These are phyloP conservation scores for Aspergillus brunneoviolaceus DNA, from an alignment of 2,329 filamentous ascomycete genomes.

Conservation along the genomic window DNA sequence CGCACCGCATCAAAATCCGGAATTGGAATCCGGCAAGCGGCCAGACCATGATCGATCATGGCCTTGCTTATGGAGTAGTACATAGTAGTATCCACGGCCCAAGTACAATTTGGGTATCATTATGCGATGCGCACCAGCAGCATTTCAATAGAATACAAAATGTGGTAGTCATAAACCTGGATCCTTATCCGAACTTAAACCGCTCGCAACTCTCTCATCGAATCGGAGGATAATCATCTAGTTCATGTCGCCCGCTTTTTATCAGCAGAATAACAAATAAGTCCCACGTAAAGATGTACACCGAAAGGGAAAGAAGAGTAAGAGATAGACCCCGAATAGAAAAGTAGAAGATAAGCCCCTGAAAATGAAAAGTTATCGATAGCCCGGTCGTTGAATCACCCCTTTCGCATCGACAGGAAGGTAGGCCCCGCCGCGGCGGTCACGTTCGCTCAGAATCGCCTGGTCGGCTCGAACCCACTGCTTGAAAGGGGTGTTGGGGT, in stretches of 20 bases:
- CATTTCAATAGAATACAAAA: too few species aligned
- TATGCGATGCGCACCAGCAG: too few species aligned
- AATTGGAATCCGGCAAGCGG: too few species aligned
- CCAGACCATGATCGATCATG: too few species aligned
- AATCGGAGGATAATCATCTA: too few species aligned
- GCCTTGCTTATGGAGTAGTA: too few species aligned
- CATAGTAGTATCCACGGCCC: too few species aligned
- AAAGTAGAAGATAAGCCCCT: background rate
- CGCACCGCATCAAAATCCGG: background rate
- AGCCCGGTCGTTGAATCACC: conserved; percentile 26
- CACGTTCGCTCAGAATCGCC: conserved; percentile 31
- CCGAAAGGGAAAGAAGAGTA: background rate
- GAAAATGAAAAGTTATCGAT: background rate
- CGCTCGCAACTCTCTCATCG: too few species aligned
- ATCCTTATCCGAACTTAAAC: too few species aligned
- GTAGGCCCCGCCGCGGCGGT: conserved; percentile 26
- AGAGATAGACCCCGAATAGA: background rate
- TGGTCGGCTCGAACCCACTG: conserved; percentile 35
- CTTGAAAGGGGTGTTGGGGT: conserved; percentile 41
- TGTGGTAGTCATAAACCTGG: too few species aligned
- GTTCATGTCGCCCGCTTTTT: background rate
- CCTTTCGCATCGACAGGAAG: conserved; percentile 36
- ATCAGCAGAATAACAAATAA: background rate
- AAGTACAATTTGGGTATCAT: too few species aligned
- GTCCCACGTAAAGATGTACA: background rate